Evolutionary conservation across 2,329 filamentous ascomycete species (phyloP), one percentile per base, ranked within the genome.

Genomic region (Raffaelea ambrosiae): DNA sequence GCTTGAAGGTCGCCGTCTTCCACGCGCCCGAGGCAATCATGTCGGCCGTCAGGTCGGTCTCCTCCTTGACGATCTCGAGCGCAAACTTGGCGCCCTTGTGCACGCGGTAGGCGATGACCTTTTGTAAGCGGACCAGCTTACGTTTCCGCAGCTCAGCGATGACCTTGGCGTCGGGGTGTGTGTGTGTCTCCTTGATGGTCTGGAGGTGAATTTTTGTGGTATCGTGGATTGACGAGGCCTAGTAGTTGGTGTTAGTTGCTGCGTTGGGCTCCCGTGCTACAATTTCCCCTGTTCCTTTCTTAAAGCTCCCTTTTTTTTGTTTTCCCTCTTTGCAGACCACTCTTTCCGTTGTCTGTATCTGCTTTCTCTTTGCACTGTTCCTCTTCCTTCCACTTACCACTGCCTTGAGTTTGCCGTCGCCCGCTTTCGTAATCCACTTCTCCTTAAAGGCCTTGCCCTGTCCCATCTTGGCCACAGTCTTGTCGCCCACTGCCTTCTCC

Each of bases 41-140:
- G 49, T 98, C 93, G 46, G 83, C 84, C 11, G 93, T 97, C 61
- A 98, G 72, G 63, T 98, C 93, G 40, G 93, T 96, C 68, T 94
- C 88, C 70, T 97, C 90, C 67, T 94, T 88, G 41, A 85, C 76
- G 55, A 97, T 86, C 67, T 95, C 85, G 43, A 86, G 79, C 40
- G 89, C 87, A 63, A 89, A 98, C 66, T 95, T 95, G 51, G 82
- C 69, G 0, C 89, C 93, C 72, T 96, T 96, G 51, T 72, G 72
- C 51, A 95, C 81, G 57, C 79, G 85, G 76, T 93, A 98, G 64
- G 73, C 82, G 58, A 95, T 85, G 50, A 87, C 79, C 72, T 96
- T 97, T 57, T 88, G 81, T 61, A 88, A 73, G 55, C 77, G 83
- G 54, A 96, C 75, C 44, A 98, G 77, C 71, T 96, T 97, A 61